Conservation (phyloP, 768 basidiomycete species). For the Tubosaeta sp. region DNA sequence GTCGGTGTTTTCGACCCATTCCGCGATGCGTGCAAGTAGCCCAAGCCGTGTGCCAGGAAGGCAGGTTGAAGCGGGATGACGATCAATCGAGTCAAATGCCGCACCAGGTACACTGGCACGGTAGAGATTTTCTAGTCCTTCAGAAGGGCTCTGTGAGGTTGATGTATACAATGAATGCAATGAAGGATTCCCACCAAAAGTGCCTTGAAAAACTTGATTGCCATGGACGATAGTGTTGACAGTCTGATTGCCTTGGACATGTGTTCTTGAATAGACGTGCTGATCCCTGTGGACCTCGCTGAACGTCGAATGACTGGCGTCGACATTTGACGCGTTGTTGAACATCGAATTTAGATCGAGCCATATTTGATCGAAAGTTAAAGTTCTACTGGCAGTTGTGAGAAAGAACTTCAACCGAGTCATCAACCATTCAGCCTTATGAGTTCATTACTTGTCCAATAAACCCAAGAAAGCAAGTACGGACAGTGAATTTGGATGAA, state of each 20-base stretch:
- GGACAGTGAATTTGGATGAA: not conserved
- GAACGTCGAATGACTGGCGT: conserved; percentile 20
- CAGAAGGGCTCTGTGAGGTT: not conserved
- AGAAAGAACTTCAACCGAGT: not conserved
- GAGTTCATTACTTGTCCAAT: not conserved
- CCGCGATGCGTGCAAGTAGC: conserved; percentile 9
- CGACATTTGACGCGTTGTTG: conserved; percentile 17
- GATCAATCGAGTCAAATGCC: conserved; percentile 14
- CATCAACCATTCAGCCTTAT: too few species aligned
- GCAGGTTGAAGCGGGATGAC: conserved; percentile 17
- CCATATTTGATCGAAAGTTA: not conserved
- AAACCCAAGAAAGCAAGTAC: not conserved
- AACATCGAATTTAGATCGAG: conserved; percentile 6
- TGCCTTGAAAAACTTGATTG: conserved; percentile 14
- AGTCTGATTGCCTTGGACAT: conserved; percentile 11
- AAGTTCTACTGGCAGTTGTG: not conserved
- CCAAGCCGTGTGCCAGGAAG: conserved; percentile 19
- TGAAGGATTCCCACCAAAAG: conserved; percentile 6
- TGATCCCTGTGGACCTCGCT: conserved; percentile 19
- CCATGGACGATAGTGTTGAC: conserved; percentile 17
- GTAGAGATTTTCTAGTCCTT: conserved; percentile 15
- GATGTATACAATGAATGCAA: not conserved
- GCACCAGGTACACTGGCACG: conserved; percentile 12
- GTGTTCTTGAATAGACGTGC: conserved; percentile 5
- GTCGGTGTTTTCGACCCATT: conserved; percentile 13